Evolutionary conservation across 179 eudicot genomes (phyloP), one percentile per base, ranked within the genome.

Genomic region (Spergularia azorica): DNA sequence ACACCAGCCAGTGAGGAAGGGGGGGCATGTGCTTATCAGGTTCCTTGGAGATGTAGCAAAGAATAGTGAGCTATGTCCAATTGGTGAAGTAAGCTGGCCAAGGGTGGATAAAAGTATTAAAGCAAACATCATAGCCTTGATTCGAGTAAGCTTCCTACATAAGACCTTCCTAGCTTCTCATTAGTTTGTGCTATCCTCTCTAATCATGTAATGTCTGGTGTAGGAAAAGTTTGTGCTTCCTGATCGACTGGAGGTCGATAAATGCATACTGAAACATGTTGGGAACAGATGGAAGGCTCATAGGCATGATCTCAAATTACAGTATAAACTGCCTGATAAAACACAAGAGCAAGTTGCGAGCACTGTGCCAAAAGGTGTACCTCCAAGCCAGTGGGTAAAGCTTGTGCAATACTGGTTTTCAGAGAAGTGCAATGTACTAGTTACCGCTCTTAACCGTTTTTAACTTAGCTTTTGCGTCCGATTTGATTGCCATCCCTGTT

Each of bases 401-500:
- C 85, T 82, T 60, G 85, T 82, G 70, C 80, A 72, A 6, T 79
- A 82, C 72, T 82, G 85, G 85, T 82, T 82, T 82, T 82, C 82
- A 26, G 85, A 82, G 48, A 79, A 61, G 65, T 38, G 77, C 18
- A 63, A 82, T 82, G 85, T 82, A 75, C 54, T 2, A 36, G 9
- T n/a, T 32, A 3, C 51, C 17, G 10, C 13, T 58, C 63, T 48
- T 48, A 3, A 39, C 13, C 20, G 9, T 36, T 76, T n/a, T 66
- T 26, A 9, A 54, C 56, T 64, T 64, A 55, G 39, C 67, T 57
- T 36, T 76, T 67, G 36, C 54, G 43, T 17, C 12, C 51, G 32
- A 10, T 58, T n/a, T 71, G 51, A 15, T 50, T 68, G 58, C 36
- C 72, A 68, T 68, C 39, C 32, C 14, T 9, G 21, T 71, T 10